Percentiles rank a stretch among this genome's conserved stretches.
Evolutionary conservation across 352 stramenopile species (phyloP).

Genomic region (Pelagophyceae sp.): DNA sequence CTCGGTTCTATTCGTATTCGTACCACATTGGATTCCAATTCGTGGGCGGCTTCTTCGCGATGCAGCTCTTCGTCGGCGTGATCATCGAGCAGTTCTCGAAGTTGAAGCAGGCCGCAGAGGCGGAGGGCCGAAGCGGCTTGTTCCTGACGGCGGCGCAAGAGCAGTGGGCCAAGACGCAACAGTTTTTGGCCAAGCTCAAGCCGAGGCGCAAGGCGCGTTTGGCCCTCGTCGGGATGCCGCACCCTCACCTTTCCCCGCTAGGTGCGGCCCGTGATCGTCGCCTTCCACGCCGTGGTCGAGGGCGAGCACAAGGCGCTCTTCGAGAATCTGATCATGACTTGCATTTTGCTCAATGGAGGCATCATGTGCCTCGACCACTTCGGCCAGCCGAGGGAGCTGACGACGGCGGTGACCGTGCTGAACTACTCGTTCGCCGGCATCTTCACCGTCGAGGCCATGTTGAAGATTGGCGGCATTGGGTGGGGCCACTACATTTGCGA

Average conservation of each 20-base stretch:
- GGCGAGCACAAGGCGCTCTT: constrained; percentile 59
- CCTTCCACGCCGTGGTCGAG: constrained; percentile 54
- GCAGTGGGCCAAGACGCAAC: constrained; percentile 63
- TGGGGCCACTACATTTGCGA: constrained; percentile 43
- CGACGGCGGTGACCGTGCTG: constrained; percentile 48
- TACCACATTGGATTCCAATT: constrained; percentile 77
- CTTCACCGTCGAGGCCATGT: constrained; percentile 69
- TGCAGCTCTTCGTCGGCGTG: constrained; percentile 83
- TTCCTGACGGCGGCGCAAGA: constrained; percentile 71
- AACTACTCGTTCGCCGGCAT: constrained; percentile 74
- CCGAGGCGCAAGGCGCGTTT: constrained; percentile 21
- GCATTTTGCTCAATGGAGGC: constrained; percentile 74
- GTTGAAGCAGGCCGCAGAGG: constrained; percentile 35
- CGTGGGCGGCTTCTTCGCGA: constrained; percentile 81
- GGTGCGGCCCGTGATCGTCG: constrained; percentile 42
- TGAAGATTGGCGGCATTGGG: constrained; percentile 70
- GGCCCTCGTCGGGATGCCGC: too few relatives aligned
- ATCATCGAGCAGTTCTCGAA: constrained; percentile 87
- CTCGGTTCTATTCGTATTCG: constrained; percentile 59
- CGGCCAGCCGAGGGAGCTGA: constrained; percentile 55
- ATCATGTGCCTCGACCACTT: constrained; percentile 74
- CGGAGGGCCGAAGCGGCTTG: constrained; percentile 3
- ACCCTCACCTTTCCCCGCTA: too few relatives aligned
- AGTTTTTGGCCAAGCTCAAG: constrained; percentile 30
- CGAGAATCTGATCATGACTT: constrained; percentile 71